Base-by-base conservation (phyloP, 1,284 basidiomycete species). In the Rhodofomes roseus region DNA sequence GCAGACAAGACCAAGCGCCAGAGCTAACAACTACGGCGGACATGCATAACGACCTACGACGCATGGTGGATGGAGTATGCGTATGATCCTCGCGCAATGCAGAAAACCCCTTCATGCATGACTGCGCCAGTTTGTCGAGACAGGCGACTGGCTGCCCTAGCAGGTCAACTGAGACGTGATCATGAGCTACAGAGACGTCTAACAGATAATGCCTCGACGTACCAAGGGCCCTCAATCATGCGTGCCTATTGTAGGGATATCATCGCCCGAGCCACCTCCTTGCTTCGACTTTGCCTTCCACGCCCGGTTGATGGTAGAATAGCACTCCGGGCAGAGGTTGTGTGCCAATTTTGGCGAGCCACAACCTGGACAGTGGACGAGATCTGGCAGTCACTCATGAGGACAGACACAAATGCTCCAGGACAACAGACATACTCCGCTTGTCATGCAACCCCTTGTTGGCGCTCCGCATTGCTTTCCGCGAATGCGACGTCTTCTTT, bases 371-470 rank as follows among this genome's bases (percentile, higher is more conserved):
- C 96, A 98, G 68, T 90, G 87, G 59, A 94, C 92, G 66, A 98
- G 84, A 73, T 96, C 96, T 98, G 61, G 14, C 20, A 12, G 39
- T 61, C 31, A 36, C 40, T 25, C 53, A 36, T 61, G 34, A 59
- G 37, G 25, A 20, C 57, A 22, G n/a, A 39, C 60, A 63, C 29
- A 64, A 0, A 61, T 55, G 65, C 27, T 65, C 58, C 58, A 61
- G 56, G 25, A 2, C 57, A 16, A 22, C 5, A 18, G 0, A 79
- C 90, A 65, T 70, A 95, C 96, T 96, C 59, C 87, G 86, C 73
- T 95, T 95, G 75, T 98, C 95, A 75, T 96, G 95, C 68, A 98
- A 77, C 0, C 95, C 95, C 76, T 98, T 98, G 75, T 96, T 95
- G 3, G 95, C 92, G 59, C 86, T 86, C 31, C 96, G 83, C 95